Base-by-base conservation (phyloP, 768 basidiomycete species). In the Lactifluus piperatus region DNA sequence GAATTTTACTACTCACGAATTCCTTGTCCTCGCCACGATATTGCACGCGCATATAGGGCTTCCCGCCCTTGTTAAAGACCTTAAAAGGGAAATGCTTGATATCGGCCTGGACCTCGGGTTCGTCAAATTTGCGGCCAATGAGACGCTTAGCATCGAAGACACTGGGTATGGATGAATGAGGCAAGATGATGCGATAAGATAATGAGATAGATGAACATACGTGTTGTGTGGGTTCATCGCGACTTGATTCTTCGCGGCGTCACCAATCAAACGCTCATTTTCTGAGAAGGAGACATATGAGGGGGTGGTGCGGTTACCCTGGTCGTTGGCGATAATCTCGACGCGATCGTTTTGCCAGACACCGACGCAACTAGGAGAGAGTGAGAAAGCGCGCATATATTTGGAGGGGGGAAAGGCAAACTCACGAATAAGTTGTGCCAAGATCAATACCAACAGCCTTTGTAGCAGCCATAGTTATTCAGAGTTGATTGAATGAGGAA, bases 281-380 rank as follows among this genome's bases (percentile, higher is more conserved):
- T 91, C 90, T 64, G 91, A 89, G 80, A 95, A 95, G 51, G 94
- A 85, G 74, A 97, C 94, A 73, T 94, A 95, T 8, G 94, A 95
- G 16, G 94, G 93, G 7, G 93, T 95, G 9, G 94, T 95, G 58
- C 93, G 88, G 78, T 95, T 91, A 72, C 90, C 89, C 79, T 91
- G 90, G 75, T 92, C 89, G 69, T 92, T 92, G 76, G 89, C 89
- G 71, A 97, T 97, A 79, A 97, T 97, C 77, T 97, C 94, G 65
- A 97, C 94, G 72, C 94, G 91, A 79, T 98, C 95, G 70, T 97
- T 94, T 81, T 94, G 91, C 94, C 94, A 98, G 63, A 98, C 94
- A 81, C 91, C 95, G 68, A 97, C 95, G 75, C 94, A 97, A n/a
- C 91, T 94, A 37, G 62, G 58, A 46, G 56, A 26, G 49, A 13